phyloP scores from a whole-genome alignment of 768 basidiomycete species.

The Mycena amicta region DNA sequence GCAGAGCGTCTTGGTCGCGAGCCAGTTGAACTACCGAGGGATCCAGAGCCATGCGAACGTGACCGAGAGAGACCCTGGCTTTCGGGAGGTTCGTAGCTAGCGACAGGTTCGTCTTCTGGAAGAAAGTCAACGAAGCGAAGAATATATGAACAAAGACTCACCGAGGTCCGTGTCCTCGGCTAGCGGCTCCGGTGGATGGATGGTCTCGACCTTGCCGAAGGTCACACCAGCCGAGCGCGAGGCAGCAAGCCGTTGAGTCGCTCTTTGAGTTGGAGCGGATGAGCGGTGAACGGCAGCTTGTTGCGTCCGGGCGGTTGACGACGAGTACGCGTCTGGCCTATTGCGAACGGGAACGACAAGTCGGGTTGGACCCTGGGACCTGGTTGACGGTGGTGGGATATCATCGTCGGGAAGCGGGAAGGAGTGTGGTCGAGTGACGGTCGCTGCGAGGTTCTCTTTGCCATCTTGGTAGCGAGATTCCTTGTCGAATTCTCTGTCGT shows the following conservation, averaged over 20 bases:
- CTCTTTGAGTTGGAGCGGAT: constrained; percentile 15
- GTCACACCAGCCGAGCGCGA: constrained; percentile 28
- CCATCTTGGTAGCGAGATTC: constrained; percentile 40
- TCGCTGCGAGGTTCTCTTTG: constrained; percentile 50
- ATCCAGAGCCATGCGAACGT: constrained; percentile 21
- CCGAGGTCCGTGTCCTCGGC: constrained; percentile 43
- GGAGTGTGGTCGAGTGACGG: constrained; percentile 20
- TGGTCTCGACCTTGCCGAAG: constrained; percentile 35
- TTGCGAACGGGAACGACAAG: constrained; percentile 13
- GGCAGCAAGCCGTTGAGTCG: constrained; percentile 20
- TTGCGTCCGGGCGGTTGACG: constrained; percentile 11
- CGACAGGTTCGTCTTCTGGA: constrained; percentile 24
- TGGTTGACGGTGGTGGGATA: constrained; percentile 12
- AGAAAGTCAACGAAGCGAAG: constrained; percentile 3
- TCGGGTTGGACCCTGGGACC: constrained; percentile 19
- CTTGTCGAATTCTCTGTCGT: constrained; percentile 37
- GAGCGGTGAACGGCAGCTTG: constrained; percentile 16
- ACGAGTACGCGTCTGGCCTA: constrained; percentile 16
- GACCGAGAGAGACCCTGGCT: constrained; percentile 31
- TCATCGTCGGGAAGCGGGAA: constrained; percentile 33
- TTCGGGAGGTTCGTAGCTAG: constrained; percentile 24
- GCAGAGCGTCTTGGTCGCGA: constrained; percentile 75
- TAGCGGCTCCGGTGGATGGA: constrained; percentile 21
- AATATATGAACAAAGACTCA: constrained; percentile 18
- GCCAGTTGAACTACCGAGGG: constrained; percentile 42